phyloP scores from a whole-genome alignment of 345 rosid genomes.

The Eutrema japonicum region DNA sequence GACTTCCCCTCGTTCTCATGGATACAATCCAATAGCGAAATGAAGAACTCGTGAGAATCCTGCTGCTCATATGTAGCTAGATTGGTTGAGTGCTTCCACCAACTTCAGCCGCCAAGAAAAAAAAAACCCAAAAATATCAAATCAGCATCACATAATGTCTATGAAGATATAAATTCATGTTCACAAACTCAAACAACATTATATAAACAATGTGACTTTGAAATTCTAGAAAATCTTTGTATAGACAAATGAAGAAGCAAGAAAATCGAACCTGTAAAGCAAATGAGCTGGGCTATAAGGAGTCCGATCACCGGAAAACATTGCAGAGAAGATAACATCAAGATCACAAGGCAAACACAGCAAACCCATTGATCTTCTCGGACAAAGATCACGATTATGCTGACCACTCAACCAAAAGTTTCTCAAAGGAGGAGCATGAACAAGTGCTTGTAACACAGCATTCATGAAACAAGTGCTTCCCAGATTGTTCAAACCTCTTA shows the following conservation, averaged over 20 bases:
- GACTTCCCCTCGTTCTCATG: slow-evolving; percentile 81
- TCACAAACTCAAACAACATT: slow-evolving; percentile 16
- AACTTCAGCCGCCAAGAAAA: slow-evolving; percentile 53
- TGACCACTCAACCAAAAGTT: slow-evolving; percentile 78
- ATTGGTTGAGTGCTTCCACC: slow-evolving; percentile 93
- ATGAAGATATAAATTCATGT: background rate
- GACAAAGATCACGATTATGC: slow-evolving; percentile 68
- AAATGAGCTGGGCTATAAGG: slow-evolving; percentile 93
- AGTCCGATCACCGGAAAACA: slow-evolving; percentile 72
- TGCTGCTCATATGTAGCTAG: slow-evolving; percentile 88
- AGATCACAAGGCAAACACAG: slow-evolving; percentile 81
- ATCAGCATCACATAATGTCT: slow-evolving; percentile 28
- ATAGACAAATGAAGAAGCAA: slow-evolving; percentile 11
- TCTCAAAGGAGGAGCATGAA: slow-evolving; percentile 82
- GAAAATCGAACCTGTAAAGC: slow-evolving; percentile 69
- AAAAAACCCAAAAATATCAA: background rate
- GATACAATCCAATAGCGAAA: slow-evolving; percentile 80
- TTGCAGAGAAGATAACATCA: slow-evolving; percentile 66
- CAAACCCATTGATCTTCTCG: slow-evolving; percentile 45
- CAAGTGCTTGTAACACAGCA: slow-evolving; percentile 85
- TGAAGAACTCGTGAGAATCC: slow-evolving; percentile 96
- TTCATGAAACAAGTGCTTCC: slow-evolving; percentile 96
- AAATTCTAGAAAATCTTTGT: background rate
- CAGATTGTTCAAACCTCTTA: slow-evolving; percentile 84
- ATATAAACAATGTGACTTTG: slow-evolving; percentile 12